Conservation (phyloP, 495 filamentous ascomycete species). For the Saxophila tyrrhenica region DNA sequence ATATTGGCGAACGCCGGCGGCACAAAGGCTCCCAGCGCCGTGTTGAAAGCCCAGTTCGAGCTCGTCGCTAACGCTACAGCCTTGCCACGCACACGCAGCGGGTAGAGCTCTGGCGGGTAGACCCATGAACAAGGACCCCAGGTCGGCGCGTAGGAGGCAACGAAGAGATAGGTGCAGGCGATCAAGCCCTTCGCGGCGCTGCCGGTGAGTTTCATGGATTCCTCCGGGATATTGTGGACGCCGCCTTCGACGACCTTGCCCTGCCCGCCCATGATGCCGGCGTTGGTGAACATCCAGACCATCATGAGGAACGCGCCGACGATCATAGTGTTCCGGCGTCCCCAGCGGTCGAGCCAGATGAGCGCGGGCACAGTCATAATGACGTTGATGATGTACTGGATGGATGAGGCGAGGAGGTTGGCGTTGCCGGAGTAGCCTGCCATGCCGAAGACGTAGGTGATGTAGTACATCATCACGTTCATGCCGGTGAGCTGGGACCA, state of each 20-base stretch:
- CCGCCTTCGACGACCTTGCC: constrained; percentile 16
- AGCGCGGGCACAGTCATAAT: constrained; percentile 38
- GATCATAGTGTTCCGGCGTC: constrained; percentile 51
- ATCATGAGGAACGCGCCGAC: constrained; percentile 57
- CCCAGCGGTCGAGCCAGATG: constrained; percentile 46
- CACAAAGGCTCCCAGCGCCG: constrained; percentile 67
- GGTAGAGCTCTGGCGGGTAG: constrained; percentile 30
- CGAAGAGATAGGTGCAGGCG: constrained; percentile 36
- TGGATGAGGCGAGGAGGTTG: constrained; percentile 54
- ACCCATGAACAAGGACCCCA: constrained; percentile 55
- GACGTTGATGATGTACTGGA: constrained; percentile 65
- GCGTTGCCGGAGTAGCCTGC: constrained; percentile 23
- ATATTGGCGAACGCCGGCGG: constrained; percentile 65
- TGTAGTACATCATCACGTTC: constrained; percentile 63
- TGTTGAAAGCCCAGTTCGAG: constrained; percentile 59
- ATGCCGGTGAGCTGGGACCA: constrained; percentile 82
- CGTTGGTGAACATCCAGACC: constrained; percentile 58
- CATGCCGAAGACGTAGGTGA: constrained; percentile 31
- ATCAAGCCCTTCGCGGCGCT: constrained; percentile 25
- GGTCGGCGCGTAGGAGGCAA: constrained; percentile 40
- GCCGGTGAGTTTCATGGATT: constrained; percentile 22
- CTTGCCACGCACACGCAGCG: constrained; percentile 21
- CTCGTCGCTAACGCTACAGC: constrained; percentile 20
- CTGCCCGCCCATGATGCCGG: constrained; percentile 49
- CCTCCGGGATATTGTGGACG: constrained; percentile 23